Conservation (phyloP, 768 basidiomycete species). For the Nevesoporus exiguus region DNA sequence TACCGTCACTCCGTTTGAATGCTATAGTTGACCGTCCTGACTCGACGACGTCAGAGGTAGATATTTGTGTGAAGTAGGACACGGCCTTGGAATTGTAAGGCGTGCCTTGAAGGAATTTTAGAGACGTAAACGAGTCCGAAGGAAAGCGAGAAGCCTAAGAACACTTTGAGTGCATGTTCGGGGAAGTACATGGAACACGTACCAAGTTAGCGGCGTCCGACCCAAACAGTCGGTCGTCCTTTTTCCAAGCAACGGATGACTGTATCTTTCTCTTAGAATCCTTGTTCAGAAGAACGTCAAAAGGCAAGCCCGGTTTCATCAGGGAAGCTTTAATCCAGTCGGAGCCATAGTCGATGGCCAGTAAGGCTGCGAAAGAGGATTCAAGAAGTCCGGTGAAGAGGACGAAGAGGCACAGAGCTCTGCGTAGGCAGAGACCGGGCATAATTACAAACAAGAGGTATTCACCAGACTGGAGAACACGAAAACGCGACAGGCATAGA, state of each 20-base stretch:
- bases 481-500: constrained; percentile 14
- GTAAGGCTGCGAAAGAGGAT: constrained; percentile 64
- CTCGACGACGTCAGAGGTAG: constrained; percentile 48
- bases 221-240: constrained; percentile 85
- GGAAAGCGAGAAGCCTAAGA: constrained; percentile 89
- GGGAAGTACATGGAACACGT: constrained; percentile 32
- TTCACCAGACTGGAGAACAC: constrained; percentile 14
- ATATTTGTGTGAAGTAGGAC: constrained; percentile 57
- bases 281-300: constrained; percentile 94
- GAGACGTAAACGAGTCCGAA: constrained; percentile 75
- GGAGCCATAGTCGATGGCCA: constrained; percentile 97
- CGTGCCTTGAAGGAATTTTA: constrained; percentile 80
- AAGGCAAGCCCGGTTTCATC: constrained; percentile 90
- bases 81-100: constrained; percentile 57
- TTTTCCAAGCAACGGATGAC: constrained; percentile 88
- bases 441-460: constrained; percentile 15
- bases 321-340: constrained; percentile 97
- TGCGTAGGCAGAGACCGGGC: constrained; percentile 24
- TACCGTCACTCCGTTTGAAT: constrained; percentile 56
- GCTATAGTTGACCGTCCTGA: constrained; percentile 60
- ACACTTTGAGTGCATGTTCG: background rate
- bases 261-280: constrained; percentile 97
- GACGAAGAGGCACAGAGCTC: constrained; percentile 24
- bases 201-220: constrained; percentile 87
- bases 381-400: constrained; percentile 24